Evolutionary conservation across 139 green algal species (phyloP), one percentile per base, ranked within the genome.

Genomic region (Closterium sp.): DNA sequence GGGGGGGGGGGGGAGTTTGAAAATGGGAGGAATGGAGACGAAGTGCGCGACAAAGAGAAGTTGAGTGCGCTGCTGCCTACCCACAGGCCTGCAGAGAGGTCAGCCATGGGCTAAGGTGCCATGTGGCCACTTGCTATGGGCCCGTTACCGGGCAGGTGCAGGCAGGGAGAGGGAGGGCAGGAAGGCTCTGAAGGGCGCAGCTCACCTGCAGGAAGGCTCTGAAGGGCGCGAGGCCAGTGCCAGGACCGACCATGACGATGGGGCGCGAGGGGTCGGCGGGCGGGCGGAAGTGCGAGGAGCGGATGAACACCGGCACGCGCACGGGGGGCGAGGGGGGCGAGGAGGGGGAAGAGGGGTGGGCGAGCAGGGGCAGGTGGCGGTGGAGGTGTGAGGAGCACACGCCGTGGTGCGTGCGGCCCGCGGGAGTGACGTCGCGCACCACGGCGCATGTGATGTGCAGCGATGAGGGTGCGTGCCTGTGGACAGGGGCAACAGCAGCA

Each of bases 221-320:
- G 95, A 99, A 99, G 33, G 98, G 98, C 0, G 98, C 98, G 32
- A 99, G 94, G 1, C 98, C 98, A 0, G 98, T 99, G 92, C 98
- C 98, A 0, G 98, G 98, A 3, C 98, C 98, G 7, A 99, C 94
- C 98, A 99, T 99, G 30, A 99, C 92, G 30, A 99, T 86, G 0
- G 98, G 98, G 66, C 91, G 90, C 3, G 30, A 30, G 2, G 94
- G 87, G 90, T 97, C 92, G 21, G 84, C 6, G 0, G 98, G 98
- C 89, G 99, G 95, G 91, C 96, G 96, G 95, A 99, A 99, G 84
- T 95, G 95, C 34, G 96, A 98, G 83, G 88, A 94, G 69, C 98
- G 95, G 38, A 99, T 91, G 87, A 98, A 99, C 5, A 97, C 90
- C 9, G 97, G 96, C 8, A 98, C 88, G 10, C 83, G 85, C 97